Conservation (phyloP, 371 early-diverging fungal species). For the Enteropsectra breve region DNA sequence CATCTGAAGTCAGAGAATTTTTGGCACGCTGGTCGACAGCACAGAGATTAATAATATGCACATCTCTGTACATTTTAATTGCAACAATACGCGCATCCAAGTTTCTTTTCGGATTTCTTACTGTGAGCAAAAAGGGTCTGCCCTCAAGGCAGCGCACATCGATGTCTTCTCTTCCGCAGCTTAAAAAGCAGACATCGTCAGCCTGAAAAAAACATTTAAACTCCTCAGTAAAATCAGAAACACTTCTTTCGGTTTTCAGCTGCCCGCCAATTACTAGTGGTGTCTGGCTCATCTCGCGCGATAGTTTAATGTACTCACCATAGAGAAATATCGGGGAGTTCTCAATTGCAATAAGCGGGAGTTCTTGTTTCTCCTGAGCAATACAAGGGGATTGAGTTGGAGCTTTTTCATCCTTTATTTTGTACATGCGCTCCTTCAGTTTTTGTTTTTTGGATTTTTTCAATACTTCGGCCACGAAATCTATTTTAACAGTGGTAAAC, state of each 20-base stretch:
- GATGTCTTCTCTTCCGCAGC: constrained; percentile 85
- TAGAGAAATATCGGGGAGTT: constrained; percentile 38
- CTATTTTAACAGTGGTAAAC: not conserved
- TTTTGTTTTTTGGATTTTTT: no score
- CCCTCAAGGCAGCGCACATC: constrained; percentile 91
- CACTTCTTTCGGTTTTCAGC: constrained; percentile 66
- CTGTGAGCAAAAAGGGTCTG: constrained; percentile 77
- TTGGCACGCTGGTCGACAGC: constrained; percentile 30
- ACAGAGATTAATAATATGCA: constrained; percentile 32
- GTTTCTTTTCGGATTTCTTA: constrained; percentile 70
- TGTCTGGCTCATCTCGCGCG: constrained; percentile 73
- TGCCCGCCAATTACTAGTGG: constrained; percentile 69
- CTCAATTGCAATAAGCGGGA: constrained; percentile 9
- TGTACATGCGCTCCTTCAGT: no score
- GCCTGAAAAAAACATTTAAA: constrained; percentile 62
- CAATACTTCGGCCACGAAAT: no score
- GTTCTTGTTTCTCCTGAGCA: no score
- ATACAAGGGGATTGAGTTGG: no score
- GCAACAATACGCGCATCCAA: constrained; percentile 73
- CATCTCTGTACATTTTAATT: constrained; percentile 67
- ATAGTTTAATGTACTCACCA: constrained; percentile 70
- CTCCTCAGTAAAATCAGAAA: constrained; percentile 66
- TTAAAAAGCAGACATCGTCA: constrained; percentile 64
- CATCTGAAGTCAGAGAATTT: constrained; percentile 24
- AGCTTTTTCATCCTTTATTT: no score